Evolutionary conservation across 2,329 filamentous ascomycete genomes (phyloP).

Genomic region (Fusarium papillatum): DNA sequence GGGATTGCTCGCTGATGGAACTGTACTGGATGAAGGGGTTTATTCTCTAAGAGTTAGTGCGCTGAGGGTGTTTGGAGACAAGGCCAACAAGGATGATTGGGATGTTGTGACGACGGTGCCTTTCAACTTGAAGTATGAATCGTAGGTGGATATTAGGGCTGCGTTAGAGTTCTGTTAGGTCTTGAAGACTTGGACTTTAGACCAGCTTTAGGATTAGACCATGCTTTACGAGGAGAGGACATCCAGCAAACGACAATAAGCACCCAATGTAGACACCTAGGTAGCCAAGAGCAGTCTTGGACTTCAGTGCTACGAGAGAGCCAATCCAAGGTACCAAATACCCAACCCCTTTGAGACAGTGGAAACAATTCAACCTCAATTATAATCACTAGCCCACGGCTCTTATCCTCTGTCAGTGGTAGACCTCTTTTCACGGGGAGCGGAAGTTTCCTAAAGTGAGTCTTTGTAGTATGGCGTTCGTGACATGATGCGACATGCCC

Average conservation of each 20-base stretch:
- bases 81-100: background rate
- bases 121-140: background rate
- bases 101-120: background rate
- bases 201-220: background rate
- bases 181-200: no score
- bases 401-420: background rate
- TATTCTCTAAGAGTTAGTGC: background rate
- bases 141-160: background rate
- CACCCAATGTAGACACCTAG: background rate
- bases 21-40: background rate
- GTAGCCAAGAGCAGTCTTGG: background rate
- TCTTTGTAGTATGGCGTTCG: background rate
- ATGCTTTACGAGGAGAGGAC: background rate
- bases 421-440: background rate
- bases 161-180: background rate
- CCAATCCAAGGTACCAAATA: background rate
- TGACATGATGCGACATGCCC: background rate
- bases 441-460: background rate
- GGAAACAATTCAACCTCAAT: background rate
- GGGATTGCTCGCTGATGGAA: background rate
- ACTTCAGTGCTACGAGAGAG: background rate
- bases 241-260: background rate
- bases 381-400: background rate
- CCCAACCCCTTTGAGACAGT: accelerated
- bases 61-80: background rate